Evolutionary conservation across 2,329 filamentous ascomycete genomes (phyloP).

Genomic region (Dryadomyces quercus-mongolicae): DNA sequence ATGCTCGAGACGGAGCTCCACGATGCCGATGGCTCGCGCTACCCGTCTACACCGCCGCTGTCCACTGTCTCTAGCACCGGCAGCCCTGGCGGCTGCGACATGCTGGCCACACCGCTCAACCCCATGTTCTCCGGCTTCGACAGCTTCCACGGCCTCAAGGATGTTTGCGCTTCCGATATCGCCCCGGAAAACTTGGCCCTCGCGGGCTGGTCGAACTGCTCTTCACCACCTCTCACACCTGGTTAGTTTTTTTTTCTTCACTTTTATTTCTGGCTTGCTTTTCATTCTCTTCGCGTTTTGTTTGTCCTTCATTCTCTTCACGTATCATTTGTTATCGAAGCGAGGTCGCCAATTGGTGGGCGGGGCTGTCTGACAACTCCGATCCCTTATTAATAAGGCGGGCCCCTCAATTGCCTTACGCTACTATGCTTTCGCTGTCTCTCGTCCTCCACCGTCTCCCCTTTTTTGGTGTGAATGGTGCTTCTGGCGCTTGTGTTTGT

Average conservation of each 20-base stretch:
- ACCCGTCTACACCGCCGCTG: constrained; percentile 76
- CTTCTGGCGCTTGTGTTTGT: not conserved
- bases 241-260: constrained; percentile 45
- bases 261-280: constrained; percentile 3
- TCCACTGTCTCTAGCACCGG: constrained; percentile 67
- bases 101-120: constrained; percentile 73
- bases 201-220: constrained; percentile 64
- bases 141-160: constrained; percentile 54
- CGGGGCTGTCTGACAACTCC: not conserved
- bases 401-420: not conserved
- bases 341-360: not conserved
- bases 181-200: constrained; percentile 60
- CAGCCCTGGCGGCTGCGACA: constrained; percentile 63
- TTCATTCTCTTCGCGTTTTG: not conserved
- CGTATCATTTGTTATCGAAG: not conserved
- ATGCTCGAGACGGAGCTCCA: constrained; percentile 66
- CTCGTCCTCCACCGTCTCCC: no score
- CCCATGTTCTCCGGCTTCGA: constrained; percentile 65
- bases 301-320: not conserved
- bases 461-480: no score
- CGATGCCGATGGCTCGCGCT: constrained; percentile 51
- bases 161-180: constrained; percentile 57
- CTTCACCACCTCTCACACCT: constrained; percentile 81
- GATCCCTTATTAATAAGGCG: not conserved
- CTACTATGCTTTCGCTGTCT: not conserved